Evolutionary conservation across 2,329 filamentous ascomycete genomes (phyloP).

Genomic region (Dactylellina haptotyla): DNA sequence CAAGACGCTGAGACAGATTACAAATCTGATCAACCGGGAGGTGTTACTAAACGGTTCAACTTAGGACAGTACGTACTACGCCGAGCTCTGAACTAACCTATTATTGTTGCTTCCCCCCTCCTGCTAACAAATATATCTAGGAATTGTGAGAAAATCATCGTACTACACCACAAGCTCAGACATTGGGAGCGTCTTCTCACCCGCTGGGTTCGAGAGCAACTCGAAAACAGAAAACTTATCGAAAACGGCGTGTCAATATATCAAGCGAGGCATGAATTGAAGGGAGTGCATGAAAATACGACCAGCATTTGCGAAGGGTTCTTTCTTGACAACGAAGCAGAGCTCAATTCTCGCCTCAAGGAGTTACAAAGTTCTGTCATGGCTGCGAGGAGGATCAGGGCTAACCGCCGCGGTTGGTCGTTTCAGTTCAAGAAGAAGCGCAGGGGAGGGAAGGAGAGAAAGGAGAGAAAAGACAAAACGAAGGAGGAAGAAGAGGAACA

Average conservation of each 20-base stretch:
- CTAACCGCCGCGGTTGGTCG: neutral
- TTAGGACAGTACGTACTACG: slow-evolving; percentile 24
- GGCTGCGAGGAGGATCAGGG: neutral
- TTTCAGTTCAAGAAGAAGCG: slow-evolving; percentile 16
- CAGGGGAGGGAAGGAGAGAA: neutral
- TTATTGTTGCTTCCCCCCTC: neutral
- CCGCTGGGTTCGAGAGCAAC: slow-evolving; percentile 7
- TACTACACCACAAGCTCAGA: slow-evolving; percentile 22
- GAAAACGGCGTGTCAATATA: slow-evolving; percentile 1
- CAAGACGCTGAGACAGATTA: slow-evolving; percentile 4
- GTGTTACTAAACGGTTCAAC: slow-evolving; percentile 10
- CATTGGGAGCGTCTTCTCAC: slow-evolving; percentile 36
- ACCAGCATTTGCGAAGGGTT: neutral
- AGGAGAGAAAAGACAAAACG: neutral
- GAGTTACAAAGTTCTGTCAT: neutral
- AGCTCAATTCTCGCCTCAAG: neutral
- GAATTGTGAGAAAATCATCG: slow-evolving; percentile 12
- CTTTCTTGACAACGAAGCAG: slow-evolving; percentile 4
- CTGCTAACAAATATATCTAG: slow-evolving; percentile 6
- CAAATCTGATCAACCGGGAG: neutral
- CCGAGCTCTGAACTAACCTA: neutral
- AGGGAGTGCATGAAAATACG: neutral
- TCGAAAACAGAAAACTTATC: slow-evolving; percentile 4
- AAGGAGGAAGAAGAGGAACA: neutral
- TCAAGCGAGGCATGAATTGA: neutral